phyloP scores from a whole-genome alignment of 2,329 filamentous ascomycete species.

The Pyrenophora teres region DNA sequence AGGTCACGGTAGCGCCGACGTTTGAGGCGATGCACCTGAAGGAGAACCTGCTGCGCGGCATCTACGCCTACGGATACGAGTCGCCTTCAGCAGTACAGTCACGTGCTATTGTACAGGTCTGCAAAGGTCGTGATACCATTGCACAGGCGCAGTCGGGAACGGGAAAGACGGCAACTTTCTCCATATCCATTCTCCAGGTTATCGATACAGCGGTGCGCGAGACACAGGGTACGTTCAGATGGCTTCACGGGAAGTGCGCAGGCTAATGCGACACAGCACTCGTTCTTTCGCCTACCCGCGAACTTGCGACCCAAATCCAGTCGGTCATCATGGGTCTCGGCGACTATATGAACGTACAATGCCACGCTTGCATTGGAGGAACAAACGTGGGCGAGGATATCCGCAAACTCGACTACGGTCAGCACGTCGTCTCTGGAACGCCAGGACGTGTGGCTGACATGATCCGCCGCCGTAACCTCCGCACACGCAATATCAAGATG shows the following conservation, averaged over 20 bases:
- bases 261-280: conserved; percentile 62
- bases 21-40: conserved; percentile 81
- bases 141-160: conserved; percentile 97
- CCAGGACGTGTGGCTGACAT: conserved; percentile 99
- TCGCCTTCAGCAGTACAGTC: conserved; percentile 97
- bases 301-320: conserved; percentile 97
- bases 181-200: conserved; percentile 93
- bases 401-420: conserved; percentile 94
- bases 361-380: conserved; percentile 98
- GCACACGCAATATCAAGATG: conserved; percentile 99
- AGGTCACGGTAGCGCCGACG: conserved; percentile 92
- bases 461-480: conserved; percentile 97
- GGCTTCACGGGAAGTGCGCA: not conserved
- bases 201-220: conserved; percentile 92
- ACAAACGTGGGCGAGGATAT: conserved; percentile 98
- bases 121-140: conserved; percentile 98
- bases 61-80: conserved; percentile 98
- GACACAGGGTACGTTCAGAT: conserved; percentile 66
- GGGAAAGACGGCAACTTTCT: conserved; percentile 95
- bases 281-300: conserved; percentile 92
- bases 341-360: conserved; percentile 99
- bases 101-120: conserved; percentile 96
- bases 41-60: conserved; percentile 93
- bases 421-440: conserved; percentile 96
- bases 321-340: conserved; percentile 99